Conservation (phyloP, 768 basidiomycete genomes). For the Clathrus columnatus region DNA sequence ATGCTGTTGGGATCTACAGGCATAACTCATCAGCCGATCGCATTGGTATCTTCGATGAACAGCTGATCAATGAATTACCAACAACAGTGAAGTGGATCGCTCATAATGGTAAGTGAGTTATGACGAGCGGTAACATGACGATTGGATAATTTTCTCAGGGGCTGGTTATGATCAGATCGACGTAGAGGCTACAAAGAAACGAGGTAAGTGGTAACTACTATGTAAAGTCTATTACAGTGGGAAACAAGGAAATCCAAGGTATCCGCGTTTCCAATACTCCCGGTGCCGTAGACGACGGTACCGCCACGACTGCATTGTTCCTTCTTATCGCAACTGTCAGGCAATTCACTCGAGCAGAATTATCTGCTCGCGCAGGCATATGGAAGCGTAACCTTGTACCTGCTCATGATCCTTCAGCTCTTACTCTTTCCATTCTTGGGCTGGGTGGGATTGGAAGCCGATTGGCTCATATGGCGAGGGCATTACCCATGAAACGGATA, state of each 20-base stretch:
- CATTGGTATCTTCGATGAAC: constrained; percentile 75
- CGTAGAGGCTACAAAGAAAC: constrained; percentile 59
- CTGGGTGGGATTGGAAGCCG: constrained; percentile 70
- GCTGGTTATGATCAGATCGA: constrained; percentile 91
- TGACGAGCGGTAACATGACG: neutral
- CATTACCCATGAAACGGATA: constrained; percentile 77
- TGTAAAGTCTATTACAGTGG: neutral
- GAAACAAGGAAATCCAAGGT: constrained; percentile 30
- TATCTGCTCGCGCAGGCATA: constrained; percentile 40
- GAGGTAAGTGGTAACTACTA: constrained; percentile 35
- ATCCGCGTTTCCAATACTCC: constrained; percentile 85
- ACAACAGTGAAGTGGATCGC: constrained; percentile 73
- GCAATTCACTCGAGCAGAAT: constrained; percentile 61
- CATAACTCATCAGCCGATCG: constrained; percentile 55
- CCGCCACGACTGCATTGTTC: constrained; percentile 81
- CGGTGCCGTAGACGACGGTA: constrained; percentile 83
- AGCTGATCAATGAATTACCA: constrained; percentile 62
- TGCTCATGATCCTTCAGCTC: constrained; percentile 54
- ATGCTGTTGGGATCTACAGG: constrained; percentile 69
- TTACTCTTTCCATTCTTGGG: constrained; percentile 65
- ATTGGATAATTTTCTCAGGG: neutral
- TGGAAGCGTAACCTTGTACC: constrained; percentile 51
- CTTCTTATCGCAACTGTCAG: constrained; percentile 72
- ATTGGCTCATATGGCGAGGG: constrained; percentile 60
- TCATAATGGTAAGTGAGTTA: constrained; percentile 53